Conservation (phyloP, 2,329 filamentous ascomycete species). For the Clonostachys sp. region DNA sequence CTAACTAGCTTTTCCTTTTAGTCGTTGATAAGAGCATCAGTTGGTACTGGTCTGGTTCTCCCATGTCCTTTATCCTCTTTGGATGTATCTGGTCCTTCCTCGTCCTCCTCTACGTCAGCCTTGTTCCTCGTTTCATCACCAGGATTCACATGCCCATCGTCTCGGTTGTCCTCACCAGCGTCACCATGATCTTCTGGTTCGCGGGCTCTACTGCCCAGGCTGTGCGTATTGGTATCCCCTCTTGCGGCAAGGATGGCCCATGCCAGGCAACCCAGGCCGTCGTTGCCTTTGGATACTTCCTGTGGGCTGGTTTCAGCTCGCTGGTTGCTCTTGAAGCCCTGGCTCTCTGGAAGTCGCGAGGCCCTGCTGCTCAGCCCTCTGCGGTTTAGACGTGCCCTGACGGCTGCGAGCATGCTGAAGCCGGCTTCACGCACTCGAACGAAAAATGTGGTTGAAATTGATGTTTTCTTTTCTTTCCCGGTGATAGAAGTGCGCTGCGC, state of each 20-base stretch:
- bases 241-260: constrained; percentile 43
- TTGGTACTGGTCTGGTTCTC: constrained; percentile 1
- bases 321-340: constrained; percentile 42
- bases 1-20: constrained; percentile 1
- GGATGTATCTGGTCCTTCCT: constrained; percentile 71
- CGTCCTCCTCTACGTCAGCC: constrained; percentile 63
- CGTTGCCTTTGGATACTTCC: constrained; percentile 62
- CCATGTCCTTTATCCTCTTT: constrained; percentile 68
- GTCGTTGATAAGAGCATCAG: constrained; percentile 8
- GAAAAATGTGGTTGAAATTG: no score
- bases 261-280: constrained; percentile 61
- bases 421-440: no score
- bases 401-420: no score
- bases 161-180: constrained; percentile 61
- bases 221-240: constrained; percentile 53
- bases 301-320: constrained; percentile 48
- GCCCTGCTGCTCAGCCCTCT: constrained; percentile 5
- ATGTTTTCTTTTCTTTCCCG: no score
- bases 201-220: constrained; percentile 77
- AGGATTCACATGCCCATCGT: constrained; percentile 58
- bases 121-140: constrained; percentile 61
- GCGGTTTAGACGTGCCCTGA: no score
- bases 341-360: constrained; percentile 34
- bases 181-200: constrained; percentile 89
- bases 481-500: no score